These are phyloP conservation scores for Rhodamnia argentea DNA, from an alignment of 345 rosid species.

Conservation along the genomic window DNA sequence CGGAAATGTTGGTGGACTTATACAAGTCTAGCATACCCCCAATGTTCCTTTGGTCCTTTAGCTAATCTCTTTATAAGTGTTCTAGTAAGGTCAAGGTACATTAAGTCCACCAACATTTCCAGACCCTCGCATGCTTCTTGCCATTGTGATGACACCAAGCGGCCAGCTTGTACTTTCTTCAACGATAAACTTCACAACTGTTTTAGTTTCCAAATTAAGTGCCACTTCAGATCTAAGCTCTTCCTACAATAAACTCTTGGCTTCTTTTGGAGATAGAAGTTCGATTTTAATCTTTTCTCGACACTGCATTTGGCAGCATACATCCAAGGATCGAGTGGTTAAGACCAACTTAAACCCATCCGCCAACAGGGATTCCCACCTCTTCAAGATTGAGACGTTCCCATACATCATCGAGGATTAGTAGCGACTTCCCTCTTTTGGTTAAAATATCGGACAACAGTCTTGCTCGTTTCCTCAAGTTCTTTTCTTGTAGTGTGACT, in stretches of 20 bases:
- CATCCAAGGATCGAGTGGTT: background rate
- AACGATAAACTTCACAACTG: background rate
- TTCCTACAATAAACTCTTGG: background rate
- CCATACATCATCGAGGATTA: background rate
- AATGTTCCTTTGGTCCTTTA: rapidly evolving
- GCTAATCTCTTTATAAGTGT: background rate
- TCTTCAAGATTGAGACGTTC: background rate
- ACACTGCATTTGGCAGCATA: rapidly evolving
- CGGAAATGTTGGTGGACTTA: slow-evolving; percentile 3
- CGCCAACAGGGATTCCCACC: background rate
- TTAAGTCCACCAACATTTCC: slow-evolving; percentile 5
- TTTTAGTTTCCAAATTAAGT: background rate
- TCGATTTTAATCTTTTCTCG: background rate
- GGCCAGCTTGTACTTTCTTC: slow-evolving; percentile 10
- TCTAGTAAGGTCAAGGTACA: no score
- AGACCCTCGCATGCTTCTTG: slow-evolving; percentile 12
- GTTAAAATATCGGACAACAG: background rate
- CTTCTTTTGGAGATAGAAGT: background rate
- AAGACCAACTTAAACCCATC: background rate
- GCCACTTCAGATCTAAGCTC: background rate
- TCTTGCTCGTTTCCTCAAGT: background rate
- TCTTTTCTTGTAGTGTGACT: background rate
- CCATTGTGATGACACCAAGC: slow-evolving; percentile 1
- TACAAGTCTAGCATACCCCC: background rate
- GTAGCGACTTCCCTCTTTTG: rapidly evolving